Base-by-base conservation (phyloP, 352 stramenopile species). In the Globisporangium viniferum region DNA sequence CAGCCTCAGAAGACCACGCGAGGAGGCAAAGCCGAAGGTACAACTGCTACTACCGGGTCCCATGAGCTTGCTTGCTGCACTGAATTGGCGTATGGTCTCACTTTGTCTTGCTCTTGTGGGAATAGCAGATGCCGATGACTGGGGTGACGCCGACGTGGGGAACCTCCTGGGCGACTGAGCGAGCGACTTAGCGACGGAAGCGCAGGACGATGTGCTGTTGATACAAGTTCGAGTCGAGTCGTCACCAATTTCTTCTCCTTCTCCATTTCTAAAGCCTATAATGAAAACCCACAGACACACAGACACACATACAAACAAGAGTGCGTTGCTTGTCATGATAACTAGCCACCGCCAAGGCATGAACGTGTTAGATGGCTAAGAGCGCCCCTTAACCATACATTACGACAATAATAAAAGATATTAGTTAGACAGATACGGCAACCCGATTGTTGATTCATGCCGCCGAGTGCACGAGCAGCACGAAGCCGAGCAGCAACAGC, bases 91-190 rank as follows among this genome's bases (percentile, higher is more conserved):
- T 31, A 48, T 44, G 66, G 59, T 49, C 56, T 70, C 20, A 68
- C 48, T 18, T 27, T 64, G 53, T 62, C n/a, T 53, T 61, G 35
- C 58, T 27, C 62, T 24, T 57, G 72, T 63, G 62, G 51, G 24
- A 33, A 60, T 33, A 35, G 33, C 58, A 91, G 81, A 89, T n/a
- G 75, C 80, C 20, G 84, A 95, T 51, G 87, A 95, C 67, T 95
- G 84, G 82, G 85, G 84, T 29, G 84, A 93, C 49, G 87, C 87
- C 0, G 85, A 95, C 53, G 85, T 93, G 9, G 82, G 85, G 33
- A 89, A 92, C 53, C 70, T 94, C 55, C 71, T 92, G 62, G 80
- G 80, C 66, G 86, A 94, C 68, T 92, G 57, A 63, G 24, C 39
- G 36, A 44, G 36, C 36, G 14, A 48, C 39, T 12, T 9, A 65